Percentiles rank a stretch among this genome's conserved stretches.
phyloP scores from a whole-genome alignment of 371 early-diverging fungal genomes.

The Lichtheimia ornata region DNA sequence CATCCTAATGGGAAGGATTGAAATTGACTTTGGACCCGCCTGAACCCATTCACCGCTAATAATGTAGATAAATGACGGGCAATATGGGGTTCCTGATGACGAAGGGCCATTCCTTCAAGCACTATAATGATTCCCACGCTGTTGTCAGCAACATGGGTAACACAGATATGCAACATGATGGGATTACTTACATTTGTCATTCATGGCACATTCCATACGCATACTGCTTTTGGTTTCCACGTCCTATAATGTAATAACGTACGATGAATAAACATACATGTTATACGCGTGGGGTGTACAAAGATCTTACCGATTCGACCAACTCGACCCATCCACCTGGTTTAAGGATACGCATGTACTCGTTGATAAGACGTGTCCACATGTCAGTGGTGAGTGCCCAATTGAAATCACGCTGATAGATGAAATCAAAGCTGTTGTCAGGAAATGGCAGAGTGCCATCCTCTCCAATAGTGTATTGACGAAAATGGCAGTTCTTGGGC shows the following conservation, averaged over 20 bases:
- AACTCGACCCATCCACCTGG: constrained; percentile 53
- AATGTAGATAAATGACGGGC: constrained; percentile 30
- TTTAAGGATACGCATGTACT: constrained; percentile 37
- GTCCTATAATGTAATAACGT: constrained; percentile 14
- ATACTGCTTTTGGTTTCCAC: constrained; percentile 35
- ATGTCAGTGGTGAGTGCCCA: constrained; percentile 21
- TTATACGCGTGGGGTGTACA: too few relatives aligned
- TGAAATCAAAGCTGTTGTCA: constrained; percentile 37
- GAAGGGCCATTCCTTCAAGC: constrained; percentile 15
- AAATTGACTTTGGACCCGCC: constrained; percentile 42
- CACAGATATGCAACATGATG: background rate
- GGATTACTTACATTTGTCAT: constrained; percentile 33
- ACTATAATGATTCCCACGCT: constrained; percentile 14
- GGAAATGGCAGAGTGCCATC: constrained; percentile 32
- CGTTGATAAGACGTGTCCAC: constrained; percentile 33
- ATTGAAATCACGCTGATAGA: constrained; percentile 43
- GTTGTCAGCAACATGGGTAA: background rate
- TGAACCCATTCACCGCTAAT: constrained; percentile 36
- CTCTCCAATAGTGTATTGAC: constrained; percentile 2
- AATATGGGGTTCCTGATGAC: constrained; percentile 26
- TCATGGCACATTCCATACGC: constrained; percentile 26
- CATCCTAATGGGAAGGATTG: constrained; percentile 45
- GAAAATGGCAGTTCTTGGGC: constrained; percentile 41
- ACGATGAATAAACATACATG: too few relatives aligned
- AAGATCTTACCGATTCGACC: constrained; percentile 21